Evolutionary conservation across 2,329 filamentous ascomycete genomes (phyloP).

Genomic region (Didymosphaeria variabile): DNA sequence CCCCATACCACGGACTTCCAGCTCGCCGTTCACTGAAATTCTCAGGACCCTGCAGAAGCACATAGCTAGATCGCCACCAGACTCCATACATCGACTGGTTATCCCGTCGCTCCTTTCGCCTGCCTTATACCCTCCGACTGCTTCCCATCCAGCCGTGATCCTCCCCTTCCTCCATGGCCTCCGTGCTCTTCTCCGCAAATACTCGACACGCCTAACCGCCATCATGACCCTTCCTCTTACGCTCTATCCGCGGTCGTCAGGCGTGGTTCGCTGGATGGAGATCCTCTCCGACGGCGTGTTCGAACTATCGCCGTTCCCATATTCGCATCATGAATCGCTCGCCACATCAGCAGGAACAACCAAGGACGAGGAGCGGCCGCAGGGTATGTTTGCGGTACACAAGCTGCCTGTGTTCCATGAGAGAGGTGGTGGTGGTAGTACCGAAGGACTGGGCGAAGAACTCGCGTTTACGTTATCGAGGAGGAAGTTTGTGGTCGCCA

Average conservation of each 20-base stretch:
- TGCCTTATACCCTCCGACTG: constrained; percentile 77
- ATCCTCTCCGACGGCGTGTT: constrained; percentile 84
- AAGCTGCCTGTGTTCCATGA: constrained; percentile 86
- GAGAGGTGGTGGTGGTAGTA: constrained; percentile 80
- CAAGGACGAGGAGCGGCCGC: constrained; percentile 75
- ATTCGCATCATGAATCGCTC: constrained; percentile 61
- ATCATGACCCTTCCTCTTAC: constrained; percentile 81
- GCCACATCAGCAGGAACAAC: constrained; percentile 60
- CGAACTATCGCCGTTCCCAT: constrained; percentile 80
- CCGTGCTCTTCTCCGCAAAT: constrained; percentile 75
- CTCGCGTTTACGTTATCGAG: constrained; percentile 90
- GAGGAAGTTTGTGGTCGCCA: constrained; percentile 83
- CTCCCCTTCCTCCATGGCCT: constrained; percentile 84
- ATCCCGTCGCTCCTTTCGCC: constrained; percentile 88
- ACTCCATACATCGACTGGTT: constrained; percentile 78
- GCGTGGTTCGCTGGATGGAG: constrained; percentile 86
- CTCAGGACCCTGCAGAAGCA: constrained; percentile 68
- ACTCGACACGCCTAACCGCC: constrained; percentile 71
- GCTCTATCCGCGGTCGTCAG: constrained; percentile 78
- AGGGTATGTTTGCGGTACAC: constrained; percentile 86
- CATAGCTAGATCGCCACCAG: constrained; percentile 60
- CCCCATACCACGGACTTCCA: constrained; percentile 67
- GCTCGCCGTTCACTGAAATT: constrained; percentile 72
- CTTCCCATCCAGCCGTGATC: constrained; percentile 75
- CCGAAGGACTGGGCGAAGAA: constrained; percentile 75